Conservation (phyloP, 768 basidiomycete species). For the Galerina marginata region DNA sequence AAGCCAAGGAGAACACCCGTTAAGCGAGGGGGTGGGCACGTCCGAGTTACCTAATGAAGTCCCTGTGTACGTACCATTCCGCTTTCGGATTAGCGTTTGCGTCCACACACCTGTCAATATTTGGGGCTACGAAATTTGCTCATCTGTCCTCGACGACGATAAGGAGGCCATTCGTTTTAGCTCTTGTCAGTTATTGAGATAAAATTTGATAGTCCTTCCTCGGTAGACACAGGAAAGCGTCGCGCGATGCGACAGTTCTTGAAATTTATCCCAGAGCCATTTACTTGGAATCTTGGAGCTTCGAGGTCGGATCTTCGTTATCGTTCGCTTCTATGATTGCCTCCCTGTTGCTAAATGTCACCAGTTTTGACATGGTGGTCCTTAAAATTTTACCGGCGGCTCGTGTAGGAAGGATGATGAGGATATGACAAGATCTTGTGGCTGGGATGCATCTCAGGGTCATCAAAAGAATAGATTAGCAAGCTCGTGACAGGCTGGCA, state of each 20-base stretch:
- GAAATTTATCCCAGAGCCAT: too few species aligned
- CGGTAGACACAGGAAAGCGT: too few species aligned
- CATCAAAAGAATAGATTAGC: slow-evolving; percentile 1
- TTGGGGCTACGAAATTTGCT: slow-evolving; percentile 14
- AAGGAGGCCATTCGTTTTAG: neutral
- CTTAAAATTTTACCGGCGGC: slow-evolving; percentile 7
- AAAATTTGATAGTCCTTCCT: too few species aligned
- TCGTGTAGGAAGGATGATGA: neutral
- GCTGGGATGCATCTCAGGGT: slow-evolving; percentile 6
- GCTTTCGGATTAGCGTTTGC: slow-evolving; percentile 18
- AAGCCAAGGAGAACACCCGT: slow-evolving; percentile 1
- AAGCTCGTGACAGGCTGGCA: too few species aligned
- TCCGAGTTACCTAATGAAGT: slow-evolving; percentile 13
- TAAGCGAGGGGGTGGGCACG: neutral
- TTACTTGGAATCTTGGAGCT: neutral
- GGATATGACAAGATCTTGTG: neutral
- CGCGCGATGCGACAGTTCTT: too few species aligned
- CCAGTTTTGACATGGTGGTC: neutral
- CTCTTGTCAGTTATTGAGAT: neutral
- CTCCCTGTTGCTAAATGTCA: neutral
- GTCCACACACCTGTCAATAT: slow-evolving; percentile 20
- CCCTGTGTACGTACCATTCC: slow-evolving; percentile 16
- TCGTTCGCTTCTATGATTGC: neutral
- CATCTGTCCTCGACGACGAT: slow-evolving; percentile 2
- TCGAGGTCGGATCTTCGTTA: neutral